These are phyloP conservation scores for Schoenoplectus triqueter DNA, from an alignment of 202 grass and related monocot species.

Conservation along the genomic window DNA sequence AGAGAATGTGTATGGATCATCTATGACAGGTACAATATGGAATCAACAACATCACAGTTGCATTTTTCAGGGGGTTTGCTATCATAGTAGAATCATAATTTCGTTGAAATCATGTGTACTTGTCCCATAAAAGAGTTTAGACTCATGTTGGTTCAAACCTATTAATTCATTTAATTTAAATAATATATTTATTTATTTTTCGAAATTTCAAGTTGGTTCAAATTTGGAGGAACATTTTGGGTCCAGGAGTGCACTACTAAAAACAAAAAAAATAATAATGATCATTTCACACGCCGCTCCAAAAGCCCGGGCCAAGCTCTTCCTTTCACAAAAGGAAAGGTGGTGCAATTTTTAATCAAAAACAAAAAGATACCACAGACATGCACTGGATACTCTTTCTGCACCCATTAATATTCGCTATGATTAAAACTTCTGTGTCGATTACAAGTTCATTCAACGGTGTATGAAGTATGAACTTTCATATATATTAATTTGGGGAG, in stretches of 20 bases:
- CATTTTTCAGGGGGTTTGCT: background rate
- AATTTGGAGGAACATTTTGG: conserved; percentile 28
- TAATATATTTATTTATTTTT: background rate
- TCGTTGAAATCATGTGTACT: background rate
- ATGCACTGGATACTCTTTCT: conserved; percentile 22
- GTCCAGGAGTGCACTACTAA: conserved; percentile 34
- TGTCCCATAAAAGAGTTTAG: background rate
- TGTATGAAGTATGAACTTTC: background rate
- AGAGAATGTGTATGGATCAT: background rate
- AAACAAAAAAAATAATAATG: conserved; percentile 31
- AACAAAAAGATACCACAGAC: conserved; percentile 27
- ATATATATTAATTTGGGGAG: too few relatives aligned
- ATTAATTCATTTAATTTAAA: too few relatives aligned
- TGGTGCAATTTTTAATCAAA: conserved; percentile 36
- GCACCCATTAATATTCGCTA: background rate
- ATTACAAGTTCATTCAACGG: background rate
- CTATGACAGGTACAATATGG: background rate
- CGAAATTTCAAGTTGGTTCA: background rate
- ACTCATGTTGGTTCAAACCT: background rate
- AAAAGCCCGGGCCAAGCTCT: conserved; percentile 43
- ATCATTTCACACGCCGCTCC: conserved; percentile 45
- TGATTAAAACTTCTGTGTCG: background rate
- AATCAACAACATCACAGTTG: background rate
- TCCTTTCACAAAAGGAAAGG: conserved; percentile 35
- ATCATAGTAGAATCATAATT: background rate